Conservation (phyloP, 73 alveolate species). For the Uronychia setigera region DNA sequence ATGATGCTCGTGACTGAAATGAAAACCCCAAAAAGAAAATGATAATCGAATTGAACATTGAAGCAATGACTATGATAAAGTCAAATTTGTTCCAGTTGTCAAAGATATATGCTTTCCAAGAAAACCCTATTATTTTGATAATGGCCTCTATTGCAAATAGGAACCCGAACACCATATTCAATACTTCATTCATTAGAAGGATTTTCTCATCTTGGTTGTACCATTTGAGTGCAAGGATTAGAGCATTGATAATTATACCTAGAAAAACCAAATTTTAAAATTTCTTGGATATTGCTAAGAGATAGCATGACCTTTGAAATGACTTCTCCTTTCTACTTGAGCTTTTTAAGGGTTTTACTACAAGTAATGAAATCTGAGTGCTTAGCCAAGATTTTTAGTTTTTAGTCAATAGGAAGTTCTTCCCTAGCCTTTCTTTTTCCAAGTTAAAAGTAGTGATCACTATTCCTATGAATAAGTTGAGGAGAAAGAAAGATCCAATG, state of each 20-base stretch:
- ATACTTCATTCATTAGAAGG: too few species aligned
- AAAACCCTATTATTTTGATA: too few species aligned
- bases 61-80: constrained; percentile 79
- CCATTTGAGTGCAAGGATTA: too few species aligned
- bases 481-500: too few species aligned
- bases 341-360: constrained; percentile 10
- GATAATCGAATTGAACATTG: too few species aligned
- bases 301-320: not conserved
- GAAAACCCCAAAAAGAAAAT: too few species aligned
- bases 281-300: constrained; percentile 4
- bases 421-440: too few species aligned
- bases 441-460: constrained; percentile 49
- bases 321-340: not conserved
- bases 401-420: too few species aligned
- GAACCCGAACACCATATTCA: too few species aligned
- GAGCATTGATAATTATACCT: constrained; percentile 15
- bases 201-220: too few species aligned
- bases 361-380: not conserved
- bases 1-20: too few species aligned
- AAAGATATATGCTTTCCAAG: constrained; percentile 35
- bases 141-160: too few species aligned
- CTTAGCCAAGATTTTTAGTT: constrained; percentile 18
- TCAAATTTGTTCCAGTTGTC: constrained; percentile 91
- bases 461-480: constrained; percentile 58
- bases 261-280: constrained; percentile 28